These are phyloP conservation scores for Multifurca ochricompacta DNA, from an alignment of 768 basidiomycete species.

Conservation along the genomic window DNA sequence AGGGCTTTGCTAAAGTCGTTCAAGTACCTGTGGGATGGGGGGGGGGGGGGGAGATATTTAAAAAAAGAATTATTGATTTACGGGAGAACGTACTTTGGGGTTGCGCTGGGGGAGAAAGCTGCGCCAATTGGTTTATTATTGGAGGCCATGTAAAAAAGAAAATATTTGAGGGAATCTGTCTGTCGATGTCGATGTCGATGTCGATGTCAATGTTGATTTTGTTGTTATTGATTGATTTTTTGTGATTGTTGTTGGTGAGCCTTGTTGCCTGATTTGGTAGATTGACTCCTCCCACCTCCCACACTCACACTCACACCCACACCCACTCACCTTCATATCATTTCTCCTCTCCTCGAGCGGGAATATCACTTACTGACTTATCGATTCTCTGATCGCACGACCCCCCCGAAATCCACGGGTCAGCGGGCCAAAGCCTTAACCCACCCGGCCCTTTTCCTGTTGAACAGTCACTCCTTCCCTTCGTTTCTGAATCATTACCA, in stretches of 20 bases:
- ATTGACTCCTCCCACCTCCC: not conserved
- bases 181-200: not conserved
- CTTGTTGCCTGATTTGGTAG: not conserved
- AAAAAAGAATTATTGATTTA: not conserved
- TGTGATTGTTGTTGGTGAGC: not conserved
- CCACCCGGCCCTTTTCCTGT: not conserved
- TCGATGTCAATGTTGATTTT: too few species aligned
- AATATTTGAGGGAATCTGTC: not conserved
- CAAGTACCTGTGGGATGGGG: conserved; percentile 35
- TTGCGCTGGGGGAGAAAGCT: conserved; percentile 3
- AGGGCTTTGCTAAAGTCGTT: conserved; percentile 59
- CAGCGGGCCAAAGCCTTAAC: not conserved
- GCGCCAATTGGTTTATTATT: conserved; percentile 1
- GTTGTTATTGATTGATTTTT: too few species aligned
- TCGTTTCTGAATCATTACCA: not conserved
- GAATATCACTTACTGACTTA: too few species aligned
- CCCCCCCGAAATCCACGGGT: not conserved
- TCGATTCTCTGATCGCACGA: too few species aligned
- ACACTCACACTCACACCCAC: not conserved
- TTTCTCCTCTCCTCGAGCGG: not conserved
- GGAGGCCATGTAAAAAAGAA: not conserved
- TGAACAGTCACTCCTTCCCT: not conserved
- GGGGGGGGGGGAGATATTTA: not conserved
- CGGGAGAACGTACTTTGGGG: conserved; percentile 7
- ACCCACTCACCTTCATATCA: not conserved